Percentiles rank a stretch among this genome's conserved stretches.
Evolutionary conservation across 164 flowering plant genomes (phyloP).

Genomic region (Vitis vinifera): ASM3070453v1 NC_081812.1:5334001-5334500

Average conservation of each 20-base stretch:
- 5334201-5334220: conserved; percentile 40
- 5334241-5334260: conserved; percentile 82
- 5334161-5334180: no score
- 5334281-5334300: conserved; percentile 60
- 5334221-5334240: conserved; percentile 61
- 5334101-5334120: no score
- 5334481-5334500: no score
- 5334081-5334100: no score
- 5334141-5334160: no score
- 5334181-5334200: no score
- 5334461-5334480: conserved; percentile 57
- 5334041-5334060: no score
- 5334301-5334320: conserved; percentile 68
- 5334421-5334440: conserved; percentile 74
- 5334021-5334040: no score
- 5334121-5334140: no score
- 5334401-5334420: conserved; percentile 67
- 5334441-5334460: conserved; percentile 72
- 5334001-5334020: no score
- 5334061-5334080: no score
- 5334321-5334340: conserved; percentile 77
- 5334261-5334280: conserved; percentile 71
- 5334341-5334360: conserved; percentile 72
- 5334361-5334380: conserved; percentile 39
- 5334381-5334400: conserved; percentile 53